These are phyloP conservation scores for Blepharisma undulans DNA, from an alignment of 169 alveolate genomes.

Conservation along the genomic window DNA sequence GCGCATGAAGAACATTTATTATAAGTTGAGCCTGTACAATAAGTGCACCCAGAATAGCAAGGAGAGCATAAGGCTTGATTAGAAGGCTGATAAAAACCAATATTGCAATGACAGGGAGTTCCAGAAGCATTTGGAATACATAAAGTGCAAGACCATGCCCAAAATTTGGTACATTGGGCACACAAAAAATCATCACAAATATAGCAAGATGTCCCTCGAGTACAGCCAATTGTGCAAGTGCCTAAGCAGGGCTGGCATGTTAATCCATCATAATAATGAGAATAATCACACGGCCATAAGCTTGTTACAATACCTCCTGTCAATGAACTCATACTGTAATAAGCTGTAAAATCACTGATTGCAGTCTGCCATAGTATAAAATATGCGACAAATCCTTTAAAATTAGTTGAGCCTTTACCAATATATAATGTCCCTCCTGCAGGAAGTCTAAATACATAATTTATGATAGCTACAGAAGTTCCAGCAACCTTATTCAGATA, in stretches of 20 bases:
- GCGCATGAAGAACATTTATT: not conserved
- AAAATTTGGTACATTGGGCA: not conserved
- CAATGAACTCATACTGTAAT: not conserved
- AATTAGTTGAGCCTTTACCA: not conserved
- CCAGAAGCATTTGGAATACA: conserved; percentile 12
- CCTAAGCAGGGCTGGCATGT: not conserved
- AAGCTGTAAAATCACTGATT: not conserved
- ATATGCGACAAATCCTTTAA: not conserved
- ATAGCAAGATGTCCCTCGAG: not conserved
- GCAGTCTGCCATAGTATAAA: not conserved
- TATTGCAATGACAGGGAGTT: not conserved
- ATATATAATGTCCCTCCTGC: not conserved
- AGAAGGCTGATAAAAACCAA: not conserved
- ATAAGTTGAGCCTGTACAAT: not conserved
- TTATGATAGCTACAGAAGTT: not conserved
- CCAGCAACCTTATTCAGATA: not conserved
- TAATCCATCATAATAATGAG: not conserved
- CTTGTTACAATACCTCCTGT: not conserved
- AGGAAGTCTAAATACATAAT: not conserved
- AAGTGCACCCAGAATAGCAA: not conserved
- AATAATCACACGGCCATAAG: not conserved
- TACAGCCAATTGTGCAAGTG: not conserved
- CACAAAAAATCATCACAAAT: not conserved
- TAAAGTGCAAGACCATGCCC: not conserved
- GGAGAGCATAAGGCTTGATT: not conserved